phyloP scores from a whole-genome alignment of 345 rosid species.

The Dipteronia sinensis region DNA sequence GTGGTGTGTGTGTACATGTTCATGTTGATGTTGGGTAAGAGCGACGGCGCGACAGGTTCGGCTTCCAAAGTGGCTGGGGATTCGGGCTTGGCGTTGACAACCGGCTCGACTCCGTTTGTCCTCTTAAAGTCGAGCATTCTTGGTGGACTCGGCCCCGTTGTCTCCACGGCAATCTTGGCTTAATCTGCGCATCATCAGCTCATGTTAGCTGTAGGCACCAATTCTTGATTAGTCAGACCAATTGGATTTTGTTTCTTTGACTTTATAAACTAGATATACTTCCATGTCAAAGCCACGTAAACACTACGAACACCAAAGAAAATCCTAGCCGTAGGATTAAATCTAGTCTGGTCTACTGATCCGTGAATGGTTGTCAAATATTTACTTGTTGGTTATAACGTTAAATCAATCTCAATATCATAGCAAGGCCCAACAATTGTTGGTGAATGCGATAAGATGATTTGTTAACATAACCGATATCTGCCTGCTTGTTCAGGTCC shows the following conservation, averaged over 20 bases:
- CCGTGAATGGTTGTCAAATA: not conserved
- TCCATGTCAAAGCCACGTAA: not conserved
- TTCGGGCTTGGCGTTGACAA: constrained; percentile 39
- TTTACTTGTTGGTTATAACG: no score
- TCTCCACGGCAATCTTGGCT: constrained; percentile 34
- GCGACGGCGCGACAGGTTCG: constrained; percentile 40
- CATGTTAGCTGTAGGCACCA: not conserved
- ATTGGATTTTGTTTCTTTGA: not conserved
- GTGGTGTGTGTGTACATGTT: not conserved
- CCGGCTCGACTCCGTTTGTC: constrained; percentile 29
- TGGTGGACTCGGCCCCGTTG: constrained; percentile 36
- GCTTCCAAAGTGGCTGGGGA: constrained; percentile 30
- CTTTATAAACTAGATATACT: not conserved
- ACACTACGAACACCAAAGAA: not conserved
- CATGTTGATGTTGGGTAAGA: constrained; percentile 17
- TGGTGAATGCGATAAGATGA: no score
- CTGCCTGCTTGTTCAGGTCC: not conserved
- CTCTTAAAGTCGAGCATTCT: constrained; percentile 35
- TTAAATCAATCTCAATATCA: no score
- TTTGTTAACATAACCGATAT: not conserved
- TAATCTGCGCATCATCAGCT: constrained; percentile 23
- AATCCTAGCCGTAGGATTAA: not conserved
- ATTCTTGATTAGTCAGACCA: no score
- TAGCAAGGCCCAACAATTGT: no score
- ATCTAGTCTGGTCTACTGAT: no score